Evolutionary conservation across 331 rosid genomes (phyloP), one percentile per base, ranked within the genome.

Genomic region (Prunus yedoensis): DNA sequence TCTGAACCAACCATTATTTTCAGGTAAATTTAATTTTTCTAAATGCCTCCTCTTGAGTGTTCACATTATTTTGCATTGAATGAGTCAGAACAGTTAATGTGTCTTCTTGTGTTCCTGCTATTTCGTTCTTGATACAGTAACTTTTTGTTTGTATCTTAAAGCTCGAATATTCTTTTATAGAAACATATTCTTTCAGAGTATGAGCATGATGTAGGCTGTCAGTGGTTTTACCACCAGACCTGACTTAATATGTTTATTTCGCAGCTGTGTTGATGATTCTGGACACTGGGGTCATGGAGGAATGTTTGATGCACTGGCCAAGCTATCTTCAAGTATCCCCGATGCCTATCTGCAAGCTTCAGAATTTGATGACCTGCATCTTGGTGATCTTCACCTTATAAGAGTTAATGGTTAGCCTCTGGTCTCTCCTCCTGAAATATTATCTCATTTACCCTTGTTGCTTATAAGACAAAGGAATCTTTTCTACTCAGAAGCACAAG

Each of bases 231-330:
- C 51, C 35, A 20, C 70, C 78, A 52, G 30, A 57, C 80, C 65
- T 16, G 54, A 74, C 56, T 27, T 68, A 35, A 1, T 54, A 67
- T 56, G 63, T 43, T 74, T 59, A 65, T 83, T 82, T 77, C 45
- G 13, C 84, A 92, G 99, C 72, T 92, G 97, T 70, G 89, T 92
- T 77, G 99, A 94, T 77, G 89, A 82, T 80, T 94, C 97, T 50
- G 99, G 99, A 73, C 88, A 72, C 70, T 94, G 99, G 99, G 99
- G 99, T 68, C 82, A 6, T 49, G 99, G 99, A 51, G 97, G 99
- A 51, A 89, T 94, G 99, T 92, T 94, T 77, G 85, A 87, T 85
- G 96, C 97, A 67, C 81, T 94, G 75, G 68, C 78, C 80, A 94
- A 80, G 81, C 87, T 94, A 77, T 94, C 96, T 68, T 47, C 77